phyloP scores from a whole-genome alignment of 768 basidiomycete species.

The Termitomyces sp. region DNA sequence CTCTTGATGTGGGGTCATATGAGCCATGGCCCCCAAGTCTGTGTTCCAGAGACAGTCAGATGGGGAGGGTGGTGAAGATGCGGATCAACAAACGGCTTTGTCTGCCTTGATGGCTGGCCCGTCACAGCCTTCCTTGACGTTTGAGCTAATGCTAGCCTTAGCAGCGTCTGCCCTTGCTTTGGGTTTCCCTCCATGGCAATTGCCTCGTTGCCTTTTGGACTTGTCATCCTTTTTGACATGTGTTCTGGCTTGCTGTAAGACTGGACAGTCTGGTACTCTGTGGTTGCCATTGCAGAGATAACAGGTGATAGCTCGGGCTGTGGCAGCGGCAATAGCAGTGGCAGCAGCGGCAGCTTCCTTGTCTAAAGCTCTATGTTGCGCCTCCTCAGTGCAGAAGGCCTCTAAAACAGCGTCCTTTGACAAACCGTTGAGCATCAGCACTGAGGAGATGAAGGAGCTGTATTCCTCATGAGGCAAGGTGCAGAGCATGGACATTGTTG shows the following conservation, averaged over 20 bases:
- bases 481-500: not conserved
- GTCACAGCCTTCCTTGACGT: no score
- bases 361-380: not conserved
- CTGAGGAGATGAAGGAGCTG: no score
- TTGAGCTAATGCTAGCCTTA: not conserved
- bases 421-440: not conserved
- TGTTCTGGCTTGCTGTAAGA: not conserved
- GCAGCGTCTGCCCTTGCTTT: not conserved
- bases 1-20: no score
- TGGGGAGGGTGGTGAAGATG: not conserved
- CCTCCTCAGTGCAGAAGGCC: not conserved
- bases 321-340: no score
- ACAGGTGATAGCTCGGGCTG: not conserved
- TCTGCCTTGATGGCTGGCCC: no score
- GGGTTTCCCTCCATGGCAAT: not conserved
- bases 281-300: not conserved
- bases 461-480: no score
- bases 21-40: no score
- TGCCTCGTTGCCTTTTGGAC: not conserved
- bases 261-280: not conserved
- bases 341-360: not conserved
- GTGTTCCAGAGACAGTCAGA: not conserved
- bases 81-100: no score
- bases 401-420: not conserved
- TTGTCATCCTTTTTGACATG: not conserved